Percentiles rank a stretch among this genome's conserved stretches.
Evolutionary conservation across 164 flowering plant species (phyloP).

Genomic region (Paratinospora sagittata): DNA sequence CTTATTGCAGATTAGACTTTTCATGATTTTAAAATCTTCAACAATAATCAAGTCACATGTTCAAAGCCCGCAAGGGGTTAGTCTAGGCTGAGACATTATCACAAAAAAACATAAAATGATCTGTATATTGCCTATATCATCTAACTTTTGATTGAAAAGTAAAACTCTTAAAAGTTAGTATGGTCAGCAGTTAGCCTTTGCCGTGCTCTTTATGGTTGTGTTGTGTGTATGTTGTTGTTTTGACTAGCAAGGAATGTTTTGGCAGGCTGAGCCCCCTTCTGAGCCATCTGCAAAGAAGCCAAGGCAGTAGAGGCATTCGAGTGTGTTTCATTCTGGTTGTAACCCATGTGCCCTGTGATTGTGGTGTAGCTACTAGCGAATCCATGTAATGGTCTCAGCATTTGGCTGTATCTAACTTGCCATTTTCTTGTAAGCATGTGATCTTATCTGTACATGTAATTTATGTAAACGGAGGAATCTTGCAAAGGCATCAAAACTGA

Average conservation of each 20-base stretch:
- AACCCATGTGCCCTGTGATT: neutral
- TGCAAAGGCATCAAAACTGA: slow-evolving; percentile 6
- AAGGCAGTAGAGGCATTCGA: slow-evolving; percentile 1
- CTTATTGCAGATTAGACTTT: too few relatives aligned
- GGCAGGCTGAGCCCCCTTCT: slow-evolving; percentile 12
- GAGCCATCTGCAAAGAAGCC: slow-evolving; percentile 15
- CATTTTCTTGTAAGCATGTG: slow-evolving; percentile 10
- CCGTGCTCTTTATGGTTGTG: neutral
- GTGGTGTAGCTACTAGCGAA: neutral
- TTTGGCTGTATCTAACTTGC: slow-evolving; percentile 2
- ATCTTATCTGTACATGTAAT: slow-evolving; percentile 13
- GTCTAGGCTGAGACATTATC: too few relatives aligned
- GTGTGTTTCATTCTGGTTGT: neutral
- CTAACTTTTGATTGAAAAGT: neutral
- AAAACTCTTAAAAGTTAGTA: neutral
- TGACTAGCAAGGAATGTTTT: neutral
- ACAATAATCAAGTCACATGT: too few relatives aligned
- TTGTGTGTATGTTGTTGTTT: neutral
- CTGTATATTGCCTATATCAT: neutral
- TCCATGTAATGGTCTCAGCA: neutral
- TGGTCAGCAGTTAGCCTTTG: neutral
- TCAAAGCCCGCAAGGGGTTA: too few relatives aligned
- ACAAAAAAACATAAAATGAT: neutral
- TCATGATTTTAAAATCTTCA: too few relatives aligned
- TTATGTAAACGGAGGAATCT: neutral